phyloP scores from a whole-genome alignment of 768 basidiomycete species.

The Rhodosporidiobolus sp. region DNA sequence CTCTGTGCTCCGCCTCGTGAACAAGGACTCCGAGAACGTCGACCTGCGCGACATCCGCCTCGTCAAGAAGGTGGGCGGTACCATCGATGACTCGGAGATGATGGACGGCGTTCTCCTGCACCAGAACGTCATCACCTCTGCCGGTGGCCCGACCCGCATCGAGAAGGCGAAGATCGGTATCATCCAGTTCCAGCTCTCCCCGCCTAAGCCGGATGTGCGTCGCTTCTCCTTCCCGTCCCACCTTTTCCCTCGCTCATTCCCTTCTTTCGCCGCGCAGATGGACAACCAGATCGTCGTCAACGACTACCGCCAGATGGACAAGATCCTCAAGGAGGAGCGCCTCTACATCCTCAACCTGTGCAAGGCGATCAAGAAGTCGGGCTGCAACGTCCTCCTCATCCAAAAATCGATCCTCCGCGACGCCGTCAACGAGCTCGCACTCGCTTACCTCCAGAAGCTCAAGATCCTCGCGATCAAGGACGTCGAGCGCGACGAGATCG shows the following conservation, averaged over 20 bases:
- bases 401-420: conserved; percentile 99
- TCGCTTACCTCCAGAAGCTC: conserved; percentile 94
- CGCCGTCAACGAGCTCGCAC: conserved; percentile 95
- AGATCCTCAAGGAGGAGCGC: conserved; percentile 97
- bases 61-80: conserved; percentile 97
- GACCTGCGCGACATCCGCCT: conserved; percentile 93
- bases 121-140: conserved; percentile 84
- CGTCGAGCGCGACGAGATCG: conserved; percentile 96
- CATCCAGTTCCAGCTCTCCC: conserved; percentile 95
- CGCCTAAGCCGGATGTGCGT: conserved; percentile 90
- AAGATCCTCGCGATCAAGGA: conserved; percentile 96
- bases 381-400: conserved; percentile 96
- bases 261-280: conserved; percentile 62
- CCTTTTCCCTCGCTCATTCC: neutral
- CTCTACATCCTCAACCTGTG: conserved; percentile 96
- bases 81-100: conserved; percentile 97
- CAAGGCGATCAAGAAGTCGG: conserved; percentile 99
- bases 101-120: conserved; percentile 90
- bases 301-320: conserved; percentile 99
- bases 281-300: conserved; percentile 99
- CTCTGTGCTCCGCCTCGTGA: conserved; percentile 86
- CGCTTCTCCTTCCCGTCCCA: neutral
- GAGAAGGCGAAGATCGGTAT: conserved; percentile 99
- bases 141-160: conserved; percentile 88
- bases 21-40: conserved; percentile 78